phyloP scores from a whole-genome alignment of 108 stramenopile genomes.

The Skeletonema costatum region DNA sequence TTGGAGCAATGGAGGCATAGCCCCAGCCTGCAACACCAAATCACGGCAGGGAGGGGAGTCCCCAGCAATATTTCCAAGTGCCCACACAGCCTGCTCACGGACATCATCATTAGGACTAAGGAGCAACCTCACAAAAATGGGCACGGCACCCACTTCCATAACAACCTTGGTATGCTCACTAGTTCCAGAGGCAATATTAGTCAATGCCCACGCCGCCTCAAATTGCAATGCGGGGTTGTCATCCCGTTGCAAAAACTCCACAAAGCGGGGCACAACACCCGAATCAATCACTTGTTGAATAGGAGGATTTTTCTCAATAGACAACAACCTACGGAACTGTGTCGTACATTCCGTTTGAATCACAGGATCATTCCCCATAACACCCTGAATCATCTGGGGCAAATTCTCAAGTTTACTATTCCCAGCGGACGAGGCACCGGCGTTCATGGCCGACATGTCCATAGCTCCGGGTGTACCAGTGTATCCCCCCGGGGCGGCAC shows the following conservation, averaged over 20 bases:
- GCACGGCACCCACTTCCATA: conserved; percentile 97
- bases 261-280: conserved; percentile 96
- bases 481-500: conserved; percentile 44
- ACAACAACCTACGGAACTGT: conserved; percentile 93
- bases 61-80: conserved; percentile 98
- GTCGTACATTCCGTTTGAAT: conserved; percentile 91
- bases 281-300: conserved; percentile 98
- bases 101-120: conserved; percentile 96
- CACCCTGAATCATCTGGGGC: conserved; percentile 90
- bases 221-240: conserved; percentile 97
- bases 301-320: conserved; percentile 98
- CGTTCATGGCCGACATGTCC: conserved; percentile 12
- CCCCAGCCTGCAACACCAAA: conserved; percentile 90
- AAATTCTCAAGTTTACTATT: conserved; percentile 78
- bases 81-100: conserved; percentile 98
- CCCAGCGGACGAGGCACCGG: conserved; percentile 15
- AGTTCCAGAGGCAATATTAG: conserved; percentile 98
- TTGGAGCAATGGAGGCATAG: conserved; percentile 94
- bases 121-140: conserved; percentile 94
- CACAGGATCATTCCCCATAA: conserved; percentile 86
- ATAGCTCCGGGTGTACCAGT: conserved; percentile 5
- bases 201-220: conserved; percentile 99
- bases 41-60: conserved; percentile 97
- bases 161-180: conserved; percentile 98
- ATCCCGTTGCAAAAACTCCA: conserved; percentile 92